Base-by-base conservation (phyloP, 2,329 filamentous ascomycete genomes). In the Onygena corvina region DNA sequence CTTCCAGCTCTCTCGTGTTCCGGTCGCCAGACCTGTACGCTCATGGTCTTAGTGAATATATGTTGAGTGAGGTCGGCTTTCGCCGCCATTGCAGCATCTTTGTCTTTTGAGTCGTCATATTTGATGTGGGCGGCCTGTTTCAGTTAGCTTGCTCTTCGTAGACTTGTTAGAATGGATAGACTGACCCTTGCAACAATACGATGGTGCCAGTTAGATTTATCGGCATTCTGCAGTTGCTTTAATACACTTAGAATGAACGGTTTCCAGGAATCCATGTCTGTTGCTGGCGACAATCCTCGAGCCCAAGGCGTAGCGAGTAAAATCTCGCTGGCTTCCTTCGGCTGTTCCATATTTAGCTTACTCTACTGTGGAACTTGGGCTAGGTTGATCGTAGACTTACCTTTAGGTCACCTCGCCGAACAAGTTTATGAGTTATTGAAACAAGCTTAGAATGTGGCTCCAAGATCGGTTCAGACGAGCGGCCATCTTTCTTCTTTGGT, bases 141-240 rank as follows among this genome's bases (percentile, higher is more conserved):
- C 33, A 55, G 38, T 50, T 34, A 50, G 29, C 40, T 36, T 12
- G 7, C 4, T 46, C 29, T 3, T 7, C 9, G 8, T 18, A 5
- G 2, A 16, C 2, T 11, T 12, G 6, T 25, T 69, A 18, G 46
- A 31, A 47, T 72, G n/a, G 30, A 14, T n/a, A 29, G 21, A 51
- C 59, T 73, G 59, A 86, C 81, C 20, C 88, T 80, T 60, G 83
- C 81, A 48, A 87, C 86, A 68, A 95, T 88, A 16, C 89, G 83
- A 63, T 95, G 89, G 61, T 95, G 89, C 89, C 89, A 95, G 59
- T 92, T 90, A 0, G 86, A 84, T 70, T 94, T 93, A 66, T 95
- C 89, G 53, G 87, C 87, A 30, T 68, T 68, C 49, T 77, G 75
- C 48, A 83, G 64, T 27, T 71, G 71, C 57, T 76, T 77, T 45